phyloP scores from a whole-genome alignment of 306 rosid species.

The Hylodesmum podocarpum region DNA sequence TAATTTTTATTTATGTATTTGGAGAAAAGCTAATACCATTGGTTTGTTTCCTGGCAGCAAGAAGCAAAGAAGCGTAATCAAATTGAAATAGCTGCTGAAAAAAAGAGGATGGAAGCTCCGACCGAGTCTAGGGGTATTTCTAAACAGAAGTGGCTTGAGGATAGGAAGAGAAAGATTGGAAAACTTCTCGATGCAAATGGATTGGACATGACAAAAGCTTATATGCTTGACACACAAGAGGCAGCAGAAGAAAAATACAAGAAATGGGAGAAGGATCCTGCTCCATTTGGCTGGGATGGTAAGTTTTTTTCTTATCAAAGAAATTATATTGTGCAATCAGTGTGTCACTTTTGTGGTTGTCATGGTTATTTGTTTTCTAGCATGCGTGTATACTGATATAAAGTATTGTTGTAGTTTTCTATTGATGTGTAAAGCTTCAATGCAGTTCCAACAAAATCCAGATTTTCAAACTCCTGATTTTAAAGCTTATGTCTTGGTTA shows the following conservation, averaged over 20 bases:
- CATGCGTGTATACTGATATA: neutral
- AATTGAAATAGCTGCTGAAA: conserved; percentile 84
- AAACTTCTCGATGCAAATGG: conserved; percentile 96
- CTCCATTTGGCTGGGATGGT: conserved; percentile 99
- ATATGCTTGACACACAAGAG: conserved; percentile 96
- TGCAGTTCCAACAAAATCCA: neutral
- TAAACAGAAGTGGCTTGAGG: conserved; percentile 96
- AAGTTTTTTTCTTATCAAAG: conserved; percentile 24
- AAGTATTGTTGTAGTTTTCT: neutral
- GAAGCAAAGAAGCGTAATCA: conserved; percentile 92
- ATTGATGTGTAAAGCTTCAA: neutral
- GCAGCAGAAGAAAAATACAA: conserved; percentile 82
- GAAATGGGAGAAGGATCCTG: conserved; percentile 99
- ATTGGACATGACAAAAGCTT: conserved; percentile 79
- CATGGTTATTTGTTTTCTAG: neutral
- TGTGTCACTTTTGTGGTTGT: conserved; percentile 10
- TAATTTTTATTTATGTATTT: neutral
- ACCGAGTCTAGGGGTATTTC: conserved; percentile 91
- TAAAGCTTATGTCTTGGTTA: neutral
- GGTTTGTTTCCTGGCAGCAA: conserved; percentile 47
- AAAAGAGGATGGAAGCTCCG: conserved; percentile 94
- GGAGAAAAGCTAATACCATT: neutral
- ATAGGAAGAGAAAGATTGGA: conserved; percentile 88
- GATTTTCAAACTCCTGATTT: neutral
- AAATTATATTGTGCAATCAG: neutral